phyloP scores from a whole-genome alignment of 306 rosid species.

The Fragaria nilgerrensis region DNA sequence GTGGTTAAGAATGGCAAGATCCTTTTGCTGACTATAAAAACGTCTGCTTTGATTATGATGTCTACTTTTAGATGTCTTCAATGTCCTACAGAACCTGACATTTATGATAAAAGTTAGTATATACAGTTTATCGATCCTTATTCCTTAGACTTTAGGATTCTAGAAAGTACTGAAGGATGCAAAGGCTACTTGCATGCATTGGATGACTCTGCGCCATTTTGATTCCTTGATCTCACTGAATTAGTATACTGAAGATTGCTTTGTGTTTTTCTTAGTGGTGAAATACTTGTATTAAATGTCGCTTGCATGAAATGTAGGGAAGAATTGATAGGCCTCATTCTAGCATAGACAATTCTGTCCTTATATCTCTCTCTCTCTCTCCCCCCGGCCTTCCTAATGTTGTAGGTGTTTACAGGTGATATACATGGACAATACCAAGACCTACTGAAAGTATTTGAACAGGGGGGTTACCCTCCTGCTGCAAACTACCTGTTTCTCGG shows the following conservation, averaged over 20 bases:
- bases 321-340: background rate
- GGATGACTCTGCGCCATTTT: background rate
- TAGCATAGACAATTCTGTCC: slow-evolving; percentile 9
- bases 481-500: slow-evolving; percentile 77
- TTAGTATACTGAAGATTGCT: background rate
- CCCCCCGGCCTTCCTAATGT: slow-evolving; percentile 28
- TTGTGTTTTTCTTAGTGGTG: background rate
- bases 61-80: background rate
- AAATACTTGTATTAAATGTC: background rate
- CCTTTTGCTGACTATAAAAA: background rate
- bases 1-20: background rate
- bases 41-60: background rate
- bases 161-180: too few species aligned
- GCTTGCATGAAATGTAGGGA: background rate
- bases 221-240: background rate
- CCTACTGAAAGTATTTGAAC: slow-evolving; percentile 66
- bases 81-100: background rate
- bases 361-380: slow-evolving; percentile 14
- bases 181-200: background rate
- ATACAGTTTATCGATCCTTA: background rate
- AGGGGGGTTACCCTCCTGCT: slow-evolving; percentile 75
- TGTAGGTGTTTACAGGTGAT: slow-evolving; percentile 59
- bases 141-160: too few species aligned
- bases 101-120: background rate
- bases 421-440: slow-evolving; percentile 86